Evolutionary conservation across 495 filamentous ascomycete species (phyloP).

Genomic region (Penicillium riverlandense): DNA sequence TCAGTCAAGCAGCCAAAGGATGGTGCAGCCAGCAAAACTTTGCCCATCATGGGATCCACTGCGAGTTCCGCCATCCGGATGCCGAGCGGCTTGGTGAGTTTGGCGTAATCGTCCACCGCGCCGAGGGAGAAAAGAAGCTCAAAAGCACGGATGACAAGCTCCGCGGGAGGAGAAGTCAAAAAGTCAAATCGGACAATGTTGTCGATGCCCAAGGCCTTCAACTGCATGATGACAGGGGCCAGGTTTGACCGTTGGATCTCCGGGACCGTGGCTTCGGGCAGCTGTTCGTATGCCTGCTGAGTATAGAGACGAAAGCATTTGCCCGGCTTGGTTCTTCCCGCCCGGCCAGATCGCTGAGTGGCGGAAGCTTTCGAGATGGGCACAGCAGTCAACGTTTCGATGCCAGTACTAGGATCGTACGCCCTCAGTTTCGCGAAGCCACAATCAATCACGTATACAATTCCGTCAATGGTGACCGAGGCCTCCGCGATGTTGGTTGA

Average conservation of each 20-base stretch:
- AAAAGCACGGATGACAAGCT: constrained; percentile 79
- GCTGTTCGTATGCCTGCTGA: constrained; percentile 58
- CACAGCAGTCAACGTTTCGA: constrained; percentile 82
- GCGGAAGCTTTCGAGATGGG: constrained; percentile 90
- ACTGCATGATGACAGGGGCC: constrained; percentile 81
- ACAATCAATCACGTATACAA: constrained; percentile 87
- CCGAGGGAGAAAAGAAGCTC: constrained; percentile 88
- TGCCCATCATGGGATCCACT: constrained; percentile 94
- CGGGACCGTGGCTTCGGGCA: constrained; percentile 73
- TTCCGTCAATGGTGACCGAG: constrained; percentile 87
- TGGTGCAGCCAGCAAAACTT: constrained; percentile 73
- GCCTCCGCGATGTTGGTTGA: constrained; percentile 97
- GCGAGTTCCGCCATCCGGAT: constrained; percentile 91
- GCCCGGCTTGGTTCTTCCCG: constrained; percentile 84
- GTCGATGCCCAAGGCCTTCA: constrained; percentile 94
- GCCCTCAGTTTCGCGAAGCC: constrained; percentile 89
- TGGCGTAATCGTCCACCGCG: constrained; percentile 83
- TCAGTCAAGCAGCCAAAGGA: constrained; percentile 75
- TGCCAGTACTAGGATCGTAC: constrained; percentile 81
- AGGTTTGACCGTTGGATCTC: constrained; percentile 94
- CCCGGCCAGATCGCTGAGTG: constrained; percentile 84
- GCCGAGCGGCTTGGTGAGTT: constrained; percentile 82
- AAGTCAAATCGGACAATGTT: constrained; percentile 91
- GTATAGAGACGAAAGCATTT: constrained; percentile 96
- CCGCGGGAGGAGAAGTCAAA: constrained; percentile 78